Evolutionary conservation across 495 filamentous ascomycete species (phyloP), one percentile per base, ranked within the genome.

Genomic region (Penicillium pulvis): DNA sequence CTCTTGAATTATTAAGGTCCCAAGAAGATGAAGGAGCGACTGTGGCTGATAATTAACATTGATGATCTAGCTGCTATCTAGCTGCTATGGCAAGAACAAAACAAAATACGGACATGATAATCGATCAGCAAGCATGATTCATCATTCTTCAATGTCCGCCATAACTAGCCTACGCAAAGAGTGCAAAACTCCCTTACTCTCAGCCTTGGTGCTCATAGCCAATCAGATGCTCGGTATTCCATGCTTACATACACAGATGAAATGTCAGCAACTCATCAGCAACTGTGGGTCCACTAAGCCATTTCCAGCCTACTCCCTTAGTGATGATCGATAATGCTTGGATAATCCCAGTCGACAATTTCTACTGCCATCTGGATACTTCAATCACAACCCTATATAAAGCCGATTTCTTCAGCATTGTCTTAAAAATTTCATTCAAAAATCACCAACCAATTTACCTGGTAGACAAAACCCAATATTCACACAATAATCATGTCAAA

Each of bases 401-500:
- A 28, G 42, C 31, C 33, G 10, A 16, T 46, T 17, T 20, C 49
- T 6, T 11, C 12, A 20, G 10, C 17, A 33, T 16, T 5, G 20
- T 1, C 7, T 5, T 3, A 17, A 2, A 30, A 45, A 54, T 23
- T 19, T 31, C 36, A 4, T 10, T 33, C 20, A 16, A 23, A 20
- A 46, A 19, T 11, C n/a, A 36, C 12, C 6, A 12, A 36, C 9
- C 33, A 14, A 36, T 36, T 11, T 36, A 36, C 33, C 6, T 4
- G 28, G 6, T 8, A 11, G 6, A 36, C 10, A 36, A 36, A 3
- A 28, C 28, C 28, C 28, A 28, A 28, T 3, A 28, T 14, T 12
- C 8, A 36, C 49, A 23, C n/a, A 11, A 17, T 23, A 30, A 54
- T 30, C 41, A 85, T 85, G 81, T 70, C 82, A 39, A 83, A 81